Conservation (phyloP, 805 yeast species). For the Barnettozyma siamensis region DNA sequence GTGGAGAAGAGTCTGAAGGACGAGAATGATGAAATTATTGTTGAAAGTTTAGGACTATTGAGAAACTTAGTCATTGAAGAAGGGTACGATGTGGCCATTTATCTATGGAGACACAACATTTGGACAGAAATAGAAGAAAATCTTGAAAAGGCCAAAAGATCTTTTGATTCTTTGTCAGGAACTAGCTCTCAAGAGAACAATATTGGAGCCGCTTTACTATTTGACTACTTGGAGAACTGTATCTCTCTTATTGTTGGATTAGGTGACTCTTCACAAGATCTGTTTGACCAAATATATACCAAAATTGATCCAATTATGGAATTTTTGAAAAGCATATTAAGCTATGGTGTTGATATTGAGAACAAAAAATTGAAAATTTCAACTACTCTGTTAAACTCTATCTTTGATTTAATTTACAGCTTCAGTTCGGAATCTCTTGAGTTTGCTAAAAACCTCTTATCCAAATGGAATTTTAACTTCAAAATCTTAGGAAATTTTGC, state of each 20-base stretch:
- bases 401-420: constrained; percentile 54
- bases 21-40: constrained; percentile 65
- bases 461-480: constrained; percentile 17
- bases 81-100: constrained; percentile 75
- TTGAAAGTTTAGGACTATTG: constrained; percentile 74
- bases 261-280: constrained; percentile 57
- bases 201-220: constrained; percentile 43
- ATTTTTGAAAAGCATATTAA: constrained; percentile 25
- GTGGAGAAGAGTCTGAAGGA: constrained; percentile 64
- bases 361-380: constrained; percentile 29
- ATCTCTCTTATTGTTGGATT: constrained; percentile 63
- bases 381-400: constrained; percentile 41
- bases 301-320: constrained; percentile 23
- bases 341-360: constrained; percentile 26
- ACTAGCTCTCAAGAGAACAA: constrained; percentile 25
- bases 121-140: constrained; percentile 56
- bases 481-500: constrained; percentile 12
- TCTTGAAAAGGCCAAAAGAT: constrained; percentile 43
- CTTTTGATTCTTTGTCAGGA: constrained; percentile 38
- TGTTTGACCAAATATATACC: constrained; percentile 37
- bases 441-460: constrained; percentile 32
- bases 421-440: constrained; percentile 54
- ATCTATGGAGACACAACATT: constrained; percentile 72
- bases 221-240: constrained; percentile 68
- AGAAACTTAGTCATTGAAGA: constrained; percentile 80